phyloP scores from a whole-genome alignment of 2,329 filamentous ascomycete genomes.

The Paramyrothecium roridum region DNA sequence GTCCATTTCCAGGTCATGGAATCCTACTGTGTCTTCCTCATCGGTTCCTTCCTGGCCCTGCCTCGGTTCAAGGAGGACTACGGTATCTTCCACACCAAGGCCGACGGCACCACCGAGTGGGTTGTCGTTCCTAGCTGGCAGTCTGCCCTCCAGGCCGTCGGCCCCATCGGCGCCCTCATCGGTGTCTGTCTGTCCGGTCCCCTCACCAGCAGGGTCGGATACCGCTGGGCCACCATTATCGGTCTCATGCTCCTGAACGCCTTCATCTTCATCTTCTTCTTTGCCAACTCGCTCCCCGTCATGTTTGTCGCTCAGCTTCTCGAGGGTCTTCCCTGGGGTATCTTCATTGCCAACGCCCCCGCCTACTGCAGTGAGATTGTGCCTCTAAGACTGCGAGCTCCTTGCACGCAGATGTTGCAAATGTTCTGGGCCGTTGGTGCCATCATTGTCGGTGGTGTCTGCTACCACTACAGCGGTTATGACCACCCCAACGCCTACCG shows the following conservation, averaged over 20 bases:
- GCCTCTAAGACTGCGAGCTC: conserved; percentile 52
- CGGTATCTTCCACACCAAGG: conserved; percentile 22
- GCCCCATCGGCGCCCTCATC: conserved; percentile 30
- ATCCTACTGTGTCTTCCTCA: conserved; percentile 46
- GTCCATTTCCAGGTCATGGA: conserved; percentile 40
- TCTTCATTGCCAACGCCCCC: conserved; percentile 61
- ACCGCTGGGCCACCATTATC: conserved; percentile 31
- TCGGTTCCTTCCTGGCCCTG: conserved; percentile 42
- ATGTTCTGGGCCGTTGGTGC: conserved; percentile 63
- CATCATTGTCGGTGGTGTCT: conserved; percentile 56
- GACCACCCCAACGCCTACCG: conserved; percentile 10
- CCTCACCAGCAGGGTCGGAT: conserved; percentile 31
- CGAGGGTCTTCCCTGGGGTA: conserved; percentile 59
- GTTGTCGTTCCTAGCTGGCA: conserved; percentile 39
- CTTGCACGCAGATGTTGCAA: conserved; percentile 57
- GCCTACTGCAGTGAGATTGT: conserved; percentile 60
- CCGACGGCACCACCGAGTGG: conserved; percentile 11
- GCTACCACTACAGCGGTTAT: conserved; percentile 44
- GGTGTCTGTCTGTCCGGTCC: conserved; percentile 34
- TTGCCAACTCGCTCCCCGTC: conserved; percentile 37
- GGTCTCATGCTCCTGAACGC: conserved; percentile 34
- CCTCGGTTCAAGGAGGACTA: conserved; percentile 31
- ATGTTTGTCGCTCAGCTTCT: conserved; percentile 51
- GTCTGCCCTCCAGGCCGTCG: conserved; percentile 28
- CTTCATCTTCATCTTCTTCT: conserved; percentile 50